These are phyloP conservation scores for Rhizoctonia solani DNA, from an alignment of 1,284 basidiomycete species.

Conservation along the genomic window DNA sequence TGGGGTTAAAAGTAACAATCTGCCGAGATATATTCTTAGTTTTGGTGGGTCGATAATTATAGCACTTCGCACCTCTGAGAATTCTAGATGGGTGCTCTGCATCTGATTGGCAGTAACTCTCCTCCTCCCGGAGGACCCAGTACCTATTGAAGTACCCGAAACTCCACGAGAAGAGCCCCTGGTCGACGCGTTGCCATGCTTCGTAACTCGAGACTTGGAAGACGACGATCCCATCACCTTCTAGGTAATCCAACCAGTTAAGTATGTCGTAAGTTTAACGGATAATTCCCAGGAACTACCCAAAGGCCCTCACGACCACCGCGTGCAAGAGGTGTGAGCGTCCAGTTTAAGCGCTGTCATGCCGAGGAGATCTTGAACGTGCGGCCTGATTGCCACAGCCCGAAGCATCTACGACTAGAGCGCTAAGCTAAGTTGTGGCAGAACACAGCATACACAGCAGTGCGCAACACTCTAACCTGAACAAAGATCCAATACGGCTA, in stretches of 20 bases:
- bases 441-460: background rate
- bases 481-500: too few species aligned
- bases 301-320: background rate
- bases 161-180: background rate
- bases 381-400: background rate
- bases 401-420: too few species aligned
- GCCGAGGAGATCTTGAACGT: constrained; percentile 18
- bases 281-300: background rate
- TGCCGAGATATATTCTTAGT: background rate
- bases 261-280: background rate
- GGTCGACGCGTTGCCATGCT: background rate
- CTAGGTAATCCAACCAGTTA: background rate
- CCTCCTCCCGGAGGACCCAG: background rate
- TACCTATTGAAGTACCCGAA: background rate
- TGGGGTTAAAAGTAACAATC: constrained; percentile 26
- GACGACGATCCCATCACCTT: constrained; percentile 12
- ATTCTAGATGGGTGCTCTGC: constrained; percentile 4
- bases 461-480: too few species aligned
- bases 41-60: background rate
- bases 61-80: constrained; percentile 4
- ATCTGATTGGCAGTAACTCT: constrained; percentile 9
- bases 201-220: background rate
- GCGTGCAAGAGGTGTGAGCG: background rate
- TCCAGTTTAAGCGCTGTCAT: constrained; percentile 20
- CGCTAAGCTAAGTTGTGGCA: background rate